Percentiles rank a stretch among this genome's conserved stretches.
phyloP scores from a whole-genome alignment of 441 rosid genomes.

The Theobroma grandiflorum region DNA sequence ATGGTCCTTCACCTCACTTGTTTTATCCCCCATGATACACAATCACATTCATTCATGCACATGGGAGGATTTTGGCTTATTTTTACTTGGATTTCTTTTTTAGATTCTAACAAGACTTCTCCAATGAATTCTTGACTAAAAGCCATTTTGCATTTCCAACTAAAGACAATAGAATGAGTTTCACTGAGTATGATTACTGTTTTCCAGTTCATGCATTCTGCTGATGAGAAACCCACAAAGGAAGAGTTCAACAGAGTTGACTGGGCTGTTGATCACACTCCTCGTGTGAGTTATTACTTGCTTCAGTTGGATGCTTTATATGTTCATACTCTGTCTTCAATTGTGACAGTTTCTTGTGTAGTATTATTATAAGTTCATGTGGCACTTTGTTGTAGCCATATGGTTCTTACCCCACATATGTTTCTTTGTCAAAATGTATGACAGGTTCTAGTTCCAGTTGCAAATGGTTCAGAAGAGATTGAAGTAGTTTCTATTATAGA shows the following conservation, averaged over 20 bases:
- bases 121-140: background rate
- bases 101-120: background rate
- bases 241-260: constrained; percentile 81
- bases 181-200: constrained; percentile 31
- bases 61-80: background rate
- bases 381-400: background rate
- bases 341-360: background rate
- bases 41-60: background rate
- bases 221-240: constrained; percentile 48
- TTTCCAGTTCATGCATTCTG: constrained; percentile 59
- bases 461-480: constrained; percentile 87
- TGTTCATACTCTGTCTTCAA: background rate
- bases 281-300: constrained; percentile 63
- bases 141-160: background rate
- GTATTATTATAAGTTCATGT: background rate
- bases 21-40: background rate
- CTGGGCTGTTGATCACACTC: constrained; percentile 71
- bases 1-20: background rate
- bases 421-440: constrained; percentile 30
- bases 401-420: background rate
- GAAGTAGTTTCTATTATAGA: constrained; percentile 79
- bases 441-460: constrained; percentile 88
- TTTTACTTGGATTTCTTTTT: background rate
- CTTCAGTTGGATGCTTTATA: constrained; percentile 2
- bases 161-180: background rate